phyloP scores from a whole-genome alignment of 179 eudicot genomes.

The Spergularia azorica region DNA sequence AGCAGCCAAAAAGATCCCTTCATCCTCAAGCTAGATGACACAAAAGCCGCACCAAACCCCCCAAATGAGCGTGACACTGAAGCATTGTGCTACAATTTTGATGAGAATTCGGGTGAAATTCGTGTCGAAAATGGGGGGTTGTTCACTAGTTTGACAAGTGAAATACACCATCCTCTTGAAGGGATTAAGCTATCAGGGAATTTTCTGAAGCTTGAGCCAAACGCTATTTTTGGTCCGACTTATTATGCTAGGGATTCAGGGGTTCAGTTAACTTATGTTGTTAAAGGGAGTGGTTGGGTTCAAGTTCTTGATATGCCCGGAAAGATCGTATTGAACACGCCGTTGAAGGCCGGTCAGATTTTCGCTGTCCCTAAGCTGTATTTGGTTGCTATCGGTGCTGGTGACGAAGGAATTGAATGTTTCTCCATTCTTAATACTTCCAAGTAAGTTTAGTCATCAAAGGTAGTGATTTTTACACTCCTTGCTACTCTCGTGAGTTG shows the following conservation, averaged over 20 bases:
- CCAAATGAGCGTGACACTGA: background rate
- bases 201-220: slow-evolving; percentile 27
- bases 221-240: slow-evolving; percentile 28
- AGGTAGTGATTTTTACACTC: background rate
- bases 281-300: slow-evolving; percentile 43
- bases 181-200: slow-evolving; percentile 25
- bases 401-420: slow-evolving; percentile 41
- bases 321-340: slow-evolving; percentile 20
- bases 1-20: slow-evolving; percentile 26
- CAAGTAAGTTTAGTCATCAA: slow-evolving; percentile 23
- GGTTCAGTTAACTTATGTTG: slow-evolving; percentile 33
- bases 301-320: slow-evolving; percentile 39
- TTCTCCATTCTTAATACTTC: slow-evolving; percentile 36
- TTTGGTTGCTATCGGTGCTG: slow-evolving; percentile 22
- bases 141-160: background rate
- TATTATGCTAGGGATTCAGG: slow-evolving; percentile 29
- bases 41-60: slow-evolving; percentile 17
- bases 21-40: slow-evolving; percentile 26
- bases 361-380: slow-evolving; percentile 43
- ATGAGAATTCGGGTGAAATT: background rate
- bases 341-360: slow-evolving; percentile 34
- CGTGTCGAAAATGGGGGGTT: slow-evolving; percentile 26
- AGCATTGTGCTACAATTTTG: background rate
- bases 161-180: slow-evolving; percentile 7
- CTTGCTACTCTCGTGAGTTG: too few species aligned